Base-by-base conservation (phyloP, 306 rosid species). In the Cucurbita argyrosperma region DNA sequence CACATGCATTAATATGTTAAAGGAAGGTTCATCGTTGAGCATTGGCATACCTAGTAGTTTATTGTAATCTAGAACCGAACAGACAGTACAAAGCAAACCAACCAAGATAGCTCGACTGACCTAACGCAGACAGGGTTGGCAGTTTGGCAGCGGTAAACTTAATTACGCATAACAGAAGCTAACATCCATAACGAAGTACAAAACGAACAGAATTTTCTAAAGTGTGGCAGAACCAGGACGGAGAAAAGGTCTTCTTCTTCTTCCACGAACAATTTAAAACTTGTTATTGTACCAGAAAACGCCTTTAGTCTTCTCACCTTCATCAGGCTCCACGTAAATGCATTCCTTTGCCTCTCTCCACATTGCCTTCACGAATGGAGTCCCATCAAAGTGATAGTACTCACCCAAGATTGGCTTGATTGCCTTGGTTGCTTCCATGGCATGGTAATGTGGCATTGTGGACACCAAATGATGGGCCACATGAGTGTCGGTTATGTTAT, bases 381-480 rank as follows among this genome's bases (percentile, higher is more conserved):
- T 92, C 35, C 75, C 82, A 64, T 89, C 97, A 7, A 86, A 85
- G 46, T 75, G 96, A 76, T 92, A 92, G 45, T 92, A 92, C 0
- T 88, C 87, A 0, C 94, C 94, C 85, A 92, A 84, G 53, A 92
- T 70, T 0, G 92, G 88, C 72, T 84, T 86, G 23, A 92, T 88
- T 1, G 82, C 96, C 74, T 84, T 89, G n/a, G 98, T 94, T 30
- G 98, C 96, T 69, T 92, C 96, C 92, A 85, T 84, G 10, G 94
- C 96, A 66, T 92, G 90, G 64, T 92, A 92, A 71, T 89, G 97
- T 0, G 97, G 96, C 90, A 94, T 94, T 2, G 97, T 89, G 26
- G 98, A 90, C 80, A 94, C 80, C 84, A 94, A 79, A 77, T 94
- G 97, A 85, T 94, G 98, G 1, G 98, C 90, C 19, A 94, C 96